Conservation (phyloP, 2,329 filamentous ascomycete genomes). For the Colletotrichum nymphaeae region DNA sequence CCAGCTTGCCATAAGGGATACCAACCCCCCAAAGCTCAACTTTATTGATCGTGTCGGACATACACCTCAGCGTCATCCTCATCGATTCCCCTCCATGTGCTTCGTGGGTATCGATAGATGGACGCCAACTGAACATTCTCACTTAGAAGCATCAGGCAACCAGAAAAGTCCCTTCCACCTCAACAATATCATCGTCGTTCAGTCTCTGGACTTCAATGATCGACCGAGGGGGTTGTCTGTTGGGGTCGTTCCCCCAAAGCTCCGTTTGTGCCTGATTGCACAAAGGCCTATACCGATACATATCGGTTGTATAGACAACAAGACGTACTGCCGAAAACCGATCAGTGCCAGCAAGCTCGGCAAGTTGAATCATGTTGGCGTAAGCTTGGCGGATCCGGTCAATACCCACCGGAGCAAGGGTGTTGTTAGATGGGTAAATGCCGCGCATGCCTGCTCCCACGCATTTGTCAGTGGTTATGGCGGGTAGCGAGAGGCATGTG, state of each 20-base stretch:
- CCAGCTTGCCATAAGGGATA: no score
- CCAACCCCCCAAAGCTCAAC: no score
- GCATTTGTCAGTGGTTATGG: not conserved
- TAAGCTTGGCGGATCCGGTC: conserved; percentile 45
- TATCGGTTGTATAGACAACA: conserved; percentile 47
- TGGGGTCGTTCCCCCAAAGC: conserved; percentile 44
- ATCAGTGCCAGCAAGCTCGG: conserved; percentile 42
- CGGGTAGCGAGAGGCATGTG: not conserved
- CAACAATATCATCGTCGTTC: conserved; percentile 47
- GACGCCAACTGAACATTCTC: not conserved
- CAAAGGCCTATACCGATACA: conserved; percentile 47
- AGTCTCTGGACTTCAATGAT: conserved; percentile 46
- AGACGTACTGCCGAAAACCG: conserved; percentile 38
- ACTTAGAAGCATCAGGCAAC: not conserved
- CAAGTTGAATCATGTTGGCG: conserved; percentile 45
- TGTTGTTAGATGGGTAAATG: conserved; percentile 44
- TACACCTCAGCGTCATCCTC: no score
- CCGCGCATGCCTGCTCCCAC: conserved; percentile 44
- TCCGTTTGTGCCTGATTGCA: conserved; percentile 46
- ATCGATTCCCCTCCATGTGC: not conserved
- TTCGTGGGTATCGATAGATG: not conserved
- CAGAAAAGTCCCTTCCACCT: conserved; percentile 46
- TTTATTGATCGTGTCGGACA: no score
- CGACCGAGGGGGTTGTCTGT: conserved; percentile 43
- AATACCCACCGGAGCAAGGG: conserved; percentile 42